Evolutionary conservation across 768 basidiomycete species (phyloP).

Genomic region (Termitomyces sp.): DNA sequence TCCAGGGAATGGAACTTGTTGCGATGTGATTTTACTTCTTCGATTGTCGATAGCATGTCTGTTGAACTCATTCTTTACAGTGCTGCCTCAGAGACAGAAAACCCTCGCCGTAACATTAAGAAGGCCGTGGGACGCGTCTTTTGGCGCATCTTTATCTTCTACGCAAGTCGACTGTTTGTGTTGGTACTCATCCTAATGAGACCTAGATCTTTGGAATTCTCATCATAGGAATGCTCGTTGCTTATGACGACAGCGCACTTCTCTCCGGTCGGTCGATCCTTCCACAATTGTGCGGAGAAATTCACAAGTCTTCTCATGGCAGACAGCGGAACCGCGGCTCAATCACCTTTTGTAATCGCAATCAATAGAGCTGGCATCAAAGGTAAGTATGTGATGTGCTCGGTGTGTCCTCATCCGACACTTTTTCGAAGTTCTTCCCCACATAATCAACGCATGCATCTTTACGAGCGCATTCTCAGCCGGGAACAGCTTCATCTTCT

Average conservation of each 20-base stretch:
- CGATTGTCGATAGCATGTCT: background rate
- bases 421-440: constrained; percentile 40
- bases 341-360: constrained; percentile 85
- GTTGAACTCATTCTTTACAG: constrained; percentile 25
- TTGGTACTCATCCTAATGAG: background rate
- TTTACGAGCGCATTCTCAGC: constrained; percentile 73
- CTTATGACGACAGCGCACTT: constrained; percentile 54
- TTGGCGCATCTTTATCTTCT: constrained; percentile 77
- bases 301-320: background rate
- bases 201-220: constrained; percentile 60
- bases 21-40: constrained; percentile 39
- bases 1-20: constrained; percentile 73
- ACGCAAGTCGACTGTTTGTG: constrained; percentile 32
- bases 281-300: background rate
- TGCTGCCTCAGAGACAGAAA: constrained; percentile 72
- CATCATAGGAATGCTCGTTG: constrained; percentile 76
- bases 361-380: constrained; percentile 68
- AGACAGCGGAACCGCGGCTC: constrained; percentile 57
- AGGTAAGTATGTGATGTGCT: constrained; percentile 25
- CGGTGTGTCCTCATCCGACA: background rate
- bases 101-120: constrained; percentile 73
- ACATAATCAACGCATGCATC: constrained; percentile 68
- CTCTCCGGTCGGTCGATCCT: constrained; percentile 26
- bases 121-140: constrained; percentile 76
- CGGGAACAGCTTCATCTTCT: constrained; percentile 62